Percentiles rank a stretch among this genome's conserved stretches.
Conservation (phyloP, 345 rosid species). For the Adansonia digitata region DNA sequence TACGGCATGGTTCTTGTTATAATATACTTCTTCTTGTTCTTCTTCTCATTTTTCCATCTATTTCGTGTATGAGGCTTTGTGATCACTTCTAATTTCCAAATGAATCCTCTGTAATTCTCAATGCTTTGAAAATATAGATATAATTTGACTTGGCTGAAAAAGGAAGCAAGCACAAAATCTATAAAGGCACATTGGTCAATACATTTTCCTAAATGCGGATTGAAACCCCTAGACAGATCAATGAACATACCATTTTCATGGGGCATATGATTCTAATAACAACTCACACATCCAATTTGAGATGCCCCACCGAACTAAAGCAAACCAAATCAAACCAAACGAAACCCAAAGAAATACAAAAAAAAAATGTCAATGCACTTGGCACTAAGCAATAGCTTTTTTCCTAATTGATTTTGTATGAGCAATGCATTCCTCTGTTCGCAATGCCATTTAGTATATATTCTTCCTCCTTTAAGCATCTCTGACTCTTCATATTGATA, state of each 20-base stretch:
- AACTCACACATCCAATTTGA: neutral
- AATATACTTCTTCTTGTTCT: no score
- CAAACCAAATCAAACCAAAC: no score
- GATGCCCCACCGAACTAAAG: neutral
- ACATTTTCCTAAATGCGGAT: neutral
- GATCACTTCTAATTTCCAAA: neutral
- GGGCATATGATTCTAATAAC: neutral
- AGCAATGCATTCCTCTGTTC: neutral
- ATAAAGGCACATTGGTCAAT: neutral
- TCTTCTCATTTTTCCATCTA: neutral
- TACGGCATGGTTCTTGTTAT: neutral
- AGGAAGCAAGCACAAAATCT: conserved; percentile 1
- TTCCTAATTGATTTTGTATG: neutral
- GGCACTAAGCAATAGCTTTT: neutral
- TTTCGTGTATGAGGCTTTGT: neutral
- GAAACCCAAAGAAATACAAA: no score
- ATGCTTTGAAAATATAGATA: neutral
- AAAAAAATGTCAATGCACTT: neutral
- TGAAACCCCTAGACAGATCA: no score
- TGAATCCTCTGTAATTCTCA: neutral
- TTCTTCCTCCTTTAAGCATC: neutral
- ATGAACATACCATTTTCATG: no score
- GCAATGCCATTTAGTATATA: neutral
- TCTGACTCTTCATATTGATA: neutral
- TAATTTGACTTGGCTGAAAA: conserved; percentile 2